Conservation (phyloP, 768 basidiomycete species). For the Lentinus brumalis region DNA sequence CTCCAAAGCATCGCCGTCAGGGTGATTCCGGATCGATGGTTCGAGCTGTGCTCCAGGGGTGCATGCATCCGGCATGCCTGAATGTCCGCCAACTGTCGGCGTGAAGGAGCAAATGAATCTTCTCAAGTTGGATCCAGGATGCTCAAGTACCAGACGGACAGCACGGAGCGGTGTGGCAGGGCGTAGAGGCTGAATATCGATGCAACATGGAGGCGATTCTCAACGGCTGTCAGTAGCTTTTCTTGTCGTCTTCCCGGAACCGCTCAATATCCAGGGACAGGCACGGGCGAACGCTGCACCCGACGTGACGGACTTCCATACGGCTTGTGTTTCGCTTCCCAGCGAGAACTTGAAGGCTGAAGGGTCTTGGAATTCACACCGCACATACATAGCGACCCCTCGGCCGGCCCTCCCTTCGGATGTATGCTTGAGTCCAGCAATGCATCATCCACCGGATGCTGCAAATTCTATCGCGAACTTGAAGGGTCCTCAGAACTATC, state of each 20-base stretch:
- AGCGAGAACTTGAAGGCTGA: too few relatives aligned
- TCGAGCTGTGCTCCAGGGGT: constrained; percentile 22
- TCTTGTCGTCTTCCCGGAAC: background rate
- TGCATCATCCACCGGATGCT: too few relatives aligned
- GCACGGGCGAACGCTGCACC: background rate
- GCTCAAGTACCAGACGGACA: background rate
- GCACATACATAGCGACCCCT: too few relatives aligned
- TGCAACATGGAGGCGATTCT: background rate
- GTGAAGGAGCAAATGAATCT: constrained; percentile 17
- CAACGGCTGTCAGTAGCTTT: background rate
- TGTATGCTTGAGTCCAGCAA: too few relatives aligned
- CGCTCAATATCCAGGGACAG: background rate
- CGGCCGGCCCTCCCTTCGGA: too few relatives aligned
- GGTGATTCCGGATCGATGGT: constrained; percentile 25
- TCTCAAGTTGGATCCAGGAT: constrained; percentile 2
- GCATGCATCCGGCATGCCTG: constrained; percentile 5
- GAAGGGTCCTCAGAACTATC: too few relatives aligned
- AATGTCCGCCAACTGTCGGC: background rate
- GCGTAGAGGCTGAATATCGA: background rate
- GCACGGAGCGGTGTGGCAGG: background rate
- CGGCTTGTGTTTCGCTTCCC: too few relatives aligned
- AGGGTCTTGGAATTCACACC: too few relatives aligned
- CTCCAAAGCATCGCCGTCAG: constrained; percentile 16
- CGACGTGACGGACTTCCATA: too few relatives aligned
- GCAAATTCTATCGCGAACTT: too few relatives aligned